Evolutionary conservation across 495 filamentous ascomycete genomes (phyloP), one percentile per base, ranked within the genome.

Genomic region (Aspergillus baeticus): DNA sequence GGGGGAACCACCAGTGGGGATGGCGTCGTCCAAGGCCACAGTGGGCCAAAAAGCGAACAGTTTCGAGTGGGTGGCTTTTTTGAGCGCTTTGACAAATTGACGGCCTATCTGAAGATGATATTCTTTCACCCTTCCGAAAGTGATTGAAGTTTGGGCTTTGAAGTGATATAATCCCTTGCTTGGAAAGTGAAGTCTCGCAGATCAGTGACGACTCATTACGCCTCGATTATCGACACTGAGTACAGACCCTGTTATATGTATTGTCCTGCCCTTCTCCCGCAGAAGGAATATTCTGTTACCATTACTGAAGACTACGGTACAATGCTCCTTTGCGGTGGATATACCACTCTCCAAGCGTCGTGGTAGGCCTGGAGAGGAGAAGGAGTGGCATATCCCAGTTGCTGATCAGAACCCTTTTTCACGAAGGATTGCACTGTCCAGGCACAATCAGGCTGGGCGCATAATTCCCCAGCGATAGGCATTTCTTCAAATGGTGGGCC

Each of bases 1-100:
- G 56, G 63, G 58, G 50, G 51, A 60, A 57, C 45, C 53, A 49
- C 54, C 47, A 58, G 64, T 67, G 64, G 64, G 49, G 64, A 60
- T 62, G 55, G 58, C 53, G 58, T 57, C 43, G 59, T 64, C 49
- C 57, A 60, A 63, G 54, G 57, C 61, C 52, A 49, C 52, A 8
- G 26, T 29, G 26, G 26, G 26, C 26, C 26, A 29, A 8, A 29
- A 29, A 29, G 47, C 55, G 54, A 57, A 62, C 54, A 42, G 8
- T 13, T 57, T 56, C 36, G 49, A 54, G 49, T 48, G 52, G 36
- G 59, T 65, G 50, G 59, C 41, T 56, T 54, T 41, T 54, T 57
- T 59, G 56, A 52, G 33, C 45, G 48, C 46, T 44, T 58, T 57
- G 52, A 43, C 61, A 59, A 38, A 38, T 58, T 57, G 52, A 43